phyloP scores from a whole-genome alignment of 257 asterid species.

The Echium plantagineum region DNA sequence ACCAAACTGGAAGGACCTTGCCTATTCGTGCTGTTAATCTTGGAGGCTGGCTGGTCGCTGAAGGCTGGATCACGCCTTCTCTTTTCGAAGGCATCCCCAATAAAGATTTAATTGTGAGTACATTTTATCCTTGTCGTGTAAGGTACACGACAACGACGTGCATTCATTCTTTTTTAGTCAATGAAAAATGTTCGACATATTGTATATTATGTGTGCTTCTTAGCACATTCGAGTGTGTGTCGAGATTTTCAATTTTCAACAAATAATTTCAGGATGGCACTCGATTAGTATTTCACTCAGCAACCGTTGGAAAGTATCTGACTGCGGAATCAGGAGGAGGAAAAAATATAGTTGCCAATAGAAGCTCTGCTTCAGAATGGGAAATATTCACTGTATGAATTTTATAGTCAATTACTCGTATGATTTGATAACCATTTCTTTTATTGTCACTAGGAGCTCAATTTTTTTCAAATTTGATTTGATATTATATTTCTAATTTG shows the following conservation, averaged over 20 bases:
- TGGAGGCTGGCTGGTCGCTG: slow-evolving; percentile 77
- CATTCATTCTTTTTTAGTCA: no score
- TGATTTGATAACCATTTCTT: no score
- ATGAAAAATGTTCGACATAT: no score
- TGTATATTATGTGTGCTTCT: no score
- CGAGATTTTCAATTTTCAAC: no score
- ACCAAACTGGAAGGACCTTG: slow-evolving; percentile 1
- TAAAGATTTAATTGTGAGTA: slow-evolving; percentile 48
- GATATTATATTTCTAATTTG: no score
- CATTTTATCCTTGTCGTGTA: no score
- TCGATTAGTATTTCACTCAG: slow-evolving; percentile 46
- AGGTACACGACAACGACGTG: no score
- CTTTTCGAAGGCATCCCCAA: slow-evolving; percentile 53
- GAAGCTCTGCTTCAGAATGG: slow-evolving; percentile 65
- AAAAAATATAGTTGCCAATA: slow-evolving; percentile 43
- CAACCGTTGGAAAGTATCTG: slow-evolving; percentile 39
- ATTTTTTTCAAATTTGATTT: no score
- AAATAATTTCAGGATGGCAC: slow-evolving; percentile 50
- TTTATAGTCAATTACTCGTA: no score
- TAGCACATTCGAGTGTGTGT: no score
- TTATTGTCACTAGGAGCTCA: no score
- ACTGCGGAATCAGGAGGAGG: slow-evolving; percentile 80
- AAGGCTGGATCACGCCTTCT: slow-evolving; percentile 71
- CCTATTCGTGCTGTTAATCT: slow-evolving; percentile 59
- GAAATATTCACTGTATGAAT: slow-evolving; percentile 53